Base-by-base conservation (phyloP, 805 yeast genomes). In the Monosporozyma aerobia region DNA sequence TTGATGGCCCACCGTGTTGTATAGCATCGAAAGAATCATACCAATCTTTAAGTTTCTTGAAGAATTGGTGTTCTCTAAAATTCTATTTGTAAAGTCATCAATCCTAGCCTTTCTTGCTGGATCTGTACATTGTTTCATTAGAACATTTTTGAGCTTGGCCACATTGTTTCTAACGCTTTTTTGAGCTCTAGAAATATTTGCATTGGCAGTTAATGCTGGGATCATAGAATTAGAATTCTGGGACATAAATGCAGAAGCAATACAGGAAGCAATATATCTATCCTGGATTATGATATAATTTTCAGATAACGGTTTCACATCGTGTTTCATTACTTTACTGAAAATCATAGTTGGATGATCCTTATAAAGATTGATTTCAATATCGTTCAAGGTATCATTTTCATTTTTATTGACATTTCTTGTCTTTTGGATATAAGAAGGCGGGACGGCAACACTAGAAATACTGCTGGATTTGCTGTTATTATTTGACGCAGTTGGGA, bases 261-360 rank as follows among this genome's bases (percentile, higher is more conserved):
- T 56, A 22, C 65, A 51, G 2, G 61, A 53, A 19, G 65, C 59
- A n/a, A 66, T 46, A 46, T 64, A 65, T 29, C 54, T 60, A 56
- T 67, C 70, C 44, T 64, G 64, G 8, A 62, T 54, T 5, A 67
- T 55, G n/a, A 61, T 58, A 45, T 60, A 66, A 49, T 64, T 64
- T 49, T 65, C 71, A 5, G 70, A 64, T 23, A 65, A 50, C 5
- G 69, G 68, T 54, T 67, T 65, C 10, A 67, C 63, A 43, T 67
- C 69, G 40, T 67, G 59, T 54, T 64, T 64, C 61, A 64, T 61
- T 4, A 61, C 61, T 46, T 61, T 57, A 45, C 64, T 65, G 47
- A 63, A 62, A 13, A 65, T 61, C 58, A 67, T 54, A 19, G 61
- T 63, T 7, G 71, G 65, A 47, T 59, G 61, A 16, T 53, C 53